Evolutionary conservation across 805 yeast species (phyloP).

Genomic region (Saccharomycopsis sp.): DNA sequence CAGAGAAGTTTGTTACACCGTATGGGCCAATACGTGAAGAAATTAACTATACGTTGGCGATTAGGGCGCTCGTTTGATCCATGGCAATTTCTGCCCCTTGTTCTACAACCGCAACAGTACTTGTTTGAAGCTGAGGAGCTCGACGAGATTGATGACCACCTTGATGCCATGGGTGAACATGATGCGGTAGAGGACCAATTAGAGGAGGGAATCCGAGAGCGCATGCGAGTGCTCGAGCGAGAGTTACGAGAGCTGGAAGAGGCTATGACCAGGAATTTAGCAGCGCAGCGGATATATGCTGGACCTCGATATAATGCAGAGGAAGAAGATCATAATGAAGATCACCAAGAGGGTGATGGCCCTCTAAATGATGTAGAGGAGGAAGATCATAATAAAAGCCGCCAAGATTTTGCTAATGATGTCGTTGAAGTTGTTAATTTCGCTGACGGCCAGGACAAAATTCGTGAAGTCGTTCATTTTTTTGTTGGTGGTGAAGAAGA

Average conservation of each 20-base stretch:
- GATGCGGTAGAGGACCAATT: conserved; percentile 5
- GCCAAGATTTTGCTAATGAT: not conserved
- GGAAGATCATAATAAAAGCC: not conserved
- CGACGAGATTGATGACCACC: not conserved
- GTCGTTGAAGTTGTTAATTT: not conserved
- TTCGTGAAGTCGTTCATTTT: not conserved
- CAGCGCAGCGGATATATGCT: no score
- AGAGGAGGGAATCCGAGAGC: conserved; percentile 35
- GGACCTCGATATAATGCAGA: no score
- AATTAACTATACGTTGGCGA: no score
- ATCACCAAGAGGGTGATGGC: conserved; percentile 9
- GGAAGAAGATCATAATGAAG: conserved; percentile 1
- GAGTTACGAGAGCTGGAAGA: conserved; percentile 28
- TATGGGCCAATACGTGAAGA: no score
- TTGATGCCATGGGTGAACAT: no score
- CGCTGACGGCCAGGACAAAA: not conserved
- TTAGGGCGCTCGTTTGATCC: no score
- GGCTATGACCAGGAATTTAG: no score
- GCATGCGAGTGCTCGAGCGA: conserved; percentile 31
- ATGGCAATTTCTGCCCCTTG: no score
- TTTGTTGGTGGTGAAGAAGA: not conserved
- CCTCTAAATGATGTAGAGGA: not conserved
- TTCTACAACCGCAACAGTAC: not conserved
- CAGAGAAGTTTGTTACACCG: no score
- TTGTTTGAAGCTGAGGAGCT: not conserved